These are phyloP conservation scores for Trametes punicea DNA, from an alignment of 768 basidiomycete species.

Conservation along the genomic window DNA sequence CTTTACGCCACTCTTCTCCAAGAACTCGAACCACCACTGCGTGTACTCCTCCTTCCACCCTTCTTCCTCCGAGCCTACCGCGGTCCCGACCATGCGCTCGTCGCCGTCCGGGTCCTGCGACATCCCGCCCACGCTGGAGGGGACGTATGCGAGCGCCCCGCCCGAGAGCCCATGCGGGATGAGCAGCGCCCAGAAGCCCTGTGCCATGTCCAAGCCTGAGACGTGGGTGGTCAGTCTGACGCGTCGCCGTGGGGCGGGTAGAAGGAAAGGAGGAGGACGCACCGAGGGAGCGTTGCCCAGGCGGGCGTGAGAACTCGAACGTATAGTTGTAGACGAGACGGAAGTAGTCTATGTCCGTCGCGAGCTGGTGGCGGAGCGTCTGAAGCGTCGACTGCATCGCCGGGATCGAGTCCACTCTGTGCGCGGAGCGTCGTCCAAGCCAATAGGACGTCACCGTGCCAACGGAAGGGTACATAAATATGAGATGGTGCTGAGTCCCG, in stretches of 20 bases:
- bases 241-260: not conserved
- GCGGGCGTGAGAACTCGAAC: conserved; percentile 72
- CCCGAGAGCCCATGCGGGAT: conserved; percentile 67
- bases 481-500: not conserved
- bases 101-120: conserved; percentile 48
- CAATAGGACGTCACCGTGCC: not conserved
- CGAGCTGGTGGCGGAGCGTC: conserved; percentile 55
- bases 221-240: not conserved
- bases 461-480: no score
- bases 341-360: conserved; percentile 67
- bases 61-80: conserved; percentile 34
- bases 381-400: conserved; percentile 57
- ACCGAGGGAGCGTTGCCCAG: conserved; percentile 82
- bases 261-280: conserved; percentile 27
- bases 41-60: conserved; percentile 66
- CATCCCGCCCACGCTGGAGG: conserved; percentile 27
- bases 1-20: conserved; percentile 60
- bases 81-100: conserved; percentile 40
- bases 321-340: conserved; percentile 74
- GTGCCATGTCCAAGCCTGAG: conserved; percentile 67
- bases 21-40: conserved; percentile 77
- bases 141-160: conserved; percentile 53
- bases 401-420: conserved; percentile 62
- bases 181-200: conserved; percentile 76
- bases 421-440: not conserved